These are phyloP conservation scores for Candida railenensis DNA, from an alignment of 805 yeast species.

Conservation along the genomic window DNA sequence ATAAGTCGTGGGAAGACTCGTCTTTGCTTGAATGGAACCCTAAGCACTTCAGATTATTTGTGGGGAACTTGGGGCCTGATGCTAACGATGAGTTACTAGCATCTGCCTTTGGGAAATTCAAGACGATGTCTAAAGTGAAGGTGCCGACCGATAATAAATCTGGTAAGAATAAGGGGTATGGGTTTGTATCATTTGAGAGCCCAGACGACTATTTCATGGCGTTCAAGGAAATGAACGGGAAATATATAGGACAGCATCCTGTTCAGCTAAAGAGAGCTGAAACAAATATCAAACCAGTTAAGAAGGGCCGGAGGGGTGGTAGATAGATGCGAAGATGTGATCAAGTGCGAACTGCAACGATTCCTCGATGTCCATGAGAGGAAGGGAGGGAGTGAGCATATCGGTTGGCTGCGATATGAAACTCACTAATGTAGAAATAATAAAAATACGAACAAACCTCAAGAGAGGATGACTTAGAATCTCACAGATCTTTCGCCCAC, in stretches of 20 bases:
- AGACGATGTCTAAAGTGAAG: slow-evolving; percentile 54
- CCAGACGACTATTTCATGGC: slow-evolving; percentile 69
- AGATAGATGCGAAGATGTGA: background rate
- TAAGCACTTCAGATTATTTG: slow-evolving; percentile 66
- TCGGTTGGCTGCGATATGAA: too few relatives aligned
- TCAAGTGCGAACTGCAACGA: too few relatives aligned
- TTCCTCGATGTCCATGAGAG: too few relatives aligned
- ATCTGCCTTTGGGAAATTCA: slow-evolving; percentile 53
- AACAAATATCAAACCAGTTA: slow-evolving; percentile 23
- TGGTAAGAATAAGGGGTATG: slow-evolving; percentile 62
- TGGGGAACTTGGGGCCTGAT: slow-evolving; percentile 71
- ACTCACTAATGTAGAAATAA: too few relatives aligned
- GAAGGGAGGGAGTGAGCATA: too few relatives aligned
- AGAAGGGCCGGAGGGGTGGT: slow-evolving; percentile 10
- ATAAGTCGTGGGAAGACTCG: slow-evolving; percentile 47
- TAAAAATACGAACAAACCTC: too few relatives aligned
- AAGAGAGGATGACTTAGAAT: too few relatives aligned
- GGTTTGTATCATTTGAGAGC: slow-evolving; percentile 66
- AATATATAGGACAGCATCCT: slow-evolving; percentile 73
- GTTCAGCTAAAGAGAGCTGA: slow-evolving; percentile 67
- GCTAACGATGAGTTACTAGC: slow-evolving; percentile 57
- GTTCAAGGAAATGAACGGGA: slow-evolving; percentile 74
- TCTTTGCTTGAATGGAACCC: slow-evolving; percentile 65
- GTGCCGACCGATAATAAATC: slow-evolving; percentile 54
- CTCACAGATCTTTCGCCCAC: too few relatives aligned